A percentile compares a stretch with the other conserved stretches of the same genome.
Evolutionary conservation across 345 rosid genomes (phyloP).

Genomic region (Luvunga scandens): DNA sequence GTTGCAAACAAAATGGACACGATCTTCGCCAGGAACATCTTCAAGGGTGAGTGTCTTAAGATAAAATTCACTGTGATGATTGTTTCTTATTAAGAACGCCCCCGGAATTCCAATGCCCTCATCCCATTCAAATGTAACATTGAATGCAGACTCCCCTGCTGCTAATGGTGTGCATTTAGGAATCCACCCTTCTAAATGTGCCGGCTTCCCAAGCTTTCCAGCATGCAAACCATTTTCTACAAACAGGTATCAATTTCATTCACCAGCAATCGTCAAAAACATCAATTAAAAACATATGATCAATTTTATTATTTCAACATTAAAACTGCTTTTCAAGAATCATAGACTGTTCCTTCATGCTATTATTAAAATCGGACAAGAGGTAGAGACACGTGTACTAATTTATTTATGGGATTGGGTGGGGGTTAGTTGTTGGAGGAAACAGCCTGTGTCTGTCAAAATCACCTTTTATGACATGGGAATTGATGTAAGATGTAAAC

Average conservation of each 20-base stretch:
- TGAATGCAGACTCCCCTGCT: slow-evolving; percentile 53
- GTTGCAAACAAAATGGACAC: slow-evolving; percentile 69
- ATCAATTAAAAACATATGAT: not conserved
- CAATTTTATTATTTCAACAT: not conserved
- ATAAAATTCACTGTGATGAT: slow-evolving; percentile 62
- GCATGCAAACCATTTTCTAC: slow-evolving; percentile 29
- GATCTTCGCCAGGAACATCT: slow-evolving; percentile 64
- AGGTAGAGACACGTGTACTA: no score
- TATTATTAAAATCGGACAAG: no score
- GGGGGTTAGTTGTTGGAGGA: not conserved
- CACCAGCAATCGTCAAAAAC: not conserved
- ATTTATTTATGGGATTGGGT: no score
- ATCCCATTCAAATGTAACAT: slow-evolving; percentile 54
- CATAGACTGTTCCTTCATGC: no score
- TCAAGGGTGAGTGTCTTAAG: slow-evolving; percentile 73
- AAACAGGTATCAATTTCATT: not conserved
- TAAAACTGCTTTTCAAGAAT: not conserved
- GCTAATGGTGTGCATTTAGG: slow-evolving; percentile 25
- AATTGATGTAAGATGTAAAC: not conserved
- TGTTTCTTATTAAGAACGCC: slow-evolving; percentile 53
- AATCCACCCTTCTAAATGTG: slow-evolving; percentile 53
- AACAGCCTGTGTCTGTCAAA: not conserved
- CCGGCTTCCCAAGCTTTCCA: slow-evolving; percentile 60
- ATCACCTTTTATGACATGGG: not conserved
- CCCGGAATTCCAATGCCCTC: slow-evolving; percentile 62